Percentiles rank a stretch among this genome's conserved stretches.
Conservation (phyloP, 129 eudicot species). For the Rutidosis leptorrhynchoides region DNA sequence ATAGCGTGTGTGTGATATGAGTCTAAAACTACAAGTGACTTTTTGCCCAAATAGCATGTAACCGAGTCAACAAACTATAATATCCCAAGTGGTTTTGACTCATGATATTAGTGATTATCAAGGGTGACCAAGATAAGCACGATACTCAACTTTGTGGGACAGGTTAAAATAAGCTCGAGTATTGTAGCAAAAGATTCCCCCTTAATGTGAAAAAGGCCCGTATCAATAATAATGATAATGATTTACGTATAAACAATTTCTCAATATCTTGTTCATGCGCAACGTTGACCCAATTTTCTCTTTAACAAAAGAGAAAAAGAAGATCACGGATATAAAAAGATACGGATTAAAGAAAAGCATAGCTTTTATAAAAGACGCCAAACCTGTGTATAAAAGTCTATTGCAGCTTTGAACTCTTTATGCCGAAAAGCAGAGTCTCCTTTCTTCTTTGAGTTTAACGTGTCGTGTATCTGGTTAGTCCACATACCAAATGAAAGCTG, state of each 20-base stretch:
- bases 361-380: not conserved
- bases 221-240: too few species aligned
- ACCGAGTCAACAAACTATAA: not conserved
- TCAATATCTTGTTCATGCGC: conserved; percentile 96
- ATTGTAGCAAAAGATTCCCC: too few species aligned
- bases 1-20: not conserved
- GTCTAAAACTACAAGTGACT: not conserved
- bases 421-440: conserved; percentile 90
- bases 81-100: not conserved
- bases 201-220: too few species aligned
- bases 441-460: conserved; percentile 83
- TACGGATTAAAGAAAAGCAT: not conserved
- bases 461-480: conserved; percentile 95
- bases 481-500: conserved; percentile 97
- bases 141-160: not conserved
- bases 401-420: conserved; percentile 72
- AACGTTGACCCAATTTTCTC: conserved; percentile 24
- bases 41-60: not conserved
- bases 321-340: not conserved
- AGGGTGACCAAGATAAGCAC: not conserved
- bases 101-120: not conserved
- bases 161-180: not conserved
- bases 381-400: conserved; percentile 80
- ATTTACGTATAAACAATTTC: too few species aligned
- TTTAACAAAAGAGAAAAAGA: not conserved